Conservation (phyloP, 768 basidiomycete species). For the Coprinellus micaceus region DNA sequence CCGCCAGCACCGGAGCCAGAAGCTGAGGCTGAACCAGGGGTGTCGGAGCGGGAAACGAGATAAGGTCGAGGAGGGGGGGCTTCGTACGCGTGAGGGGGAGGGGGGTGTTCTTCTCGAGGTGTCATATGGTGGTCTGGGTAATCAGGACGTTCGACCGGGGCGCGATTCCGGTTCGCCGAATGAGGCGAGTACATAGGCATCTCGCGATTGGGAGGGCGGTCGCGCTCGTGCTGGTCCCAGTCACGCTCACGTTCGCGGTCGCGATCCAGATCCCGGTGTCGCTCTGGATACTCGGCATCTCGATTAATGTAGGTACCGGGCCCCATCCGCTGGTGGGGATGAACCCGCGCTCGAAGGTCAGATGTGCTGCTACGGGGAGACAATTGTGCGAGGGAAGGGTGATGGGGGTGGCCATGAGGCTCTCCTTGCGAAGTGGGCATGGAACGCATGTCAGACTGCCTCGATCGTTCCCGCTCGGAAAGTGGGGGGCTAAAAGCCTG, state of each 20-base stretch:
- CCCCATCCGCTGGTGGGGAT: constrained; percentile 66
- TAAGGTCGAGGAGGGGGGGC: constrained; percentile 29
- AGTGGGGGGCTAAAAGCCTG: constrained; percentile 49
- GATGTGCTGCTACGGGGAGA: constrained; percentile 34
- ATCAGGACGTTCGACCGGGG: constrained; percentile 24
- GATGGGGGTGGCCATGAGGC: constrained; percentile 28
- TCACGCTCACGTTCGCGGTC: constrained; percentile 35
- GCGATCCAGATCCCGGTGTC: constrained; percentile 39
- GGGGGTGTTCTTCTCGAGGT: constrained; percentile 33
- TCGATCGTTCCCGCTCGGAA: constrained; percentile 42
- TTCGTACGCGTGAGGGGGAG: constrained; percentile 32
- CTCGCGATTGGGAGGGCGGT: constrained; percentile 17
- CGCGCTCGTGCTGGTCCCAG: constrained; percentile 20
- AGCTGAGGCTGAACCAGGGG: constrained; percentile 55
- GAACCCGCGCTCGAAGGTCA: constrained; percentile 30
- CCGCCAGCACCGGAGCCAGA: constrained; percentile 37
- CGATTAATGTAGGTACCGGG: constrained; percentile 56
- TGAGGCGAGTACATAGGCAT: constrained; percentile 40
- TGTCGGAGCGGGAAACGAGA: constrained; percentile 51
- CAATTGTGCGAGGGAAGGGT: constrained; percentile 28
- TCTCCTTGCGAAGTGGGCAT: constrained; percentile 24
- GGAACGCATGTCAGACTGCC: constrained; percentile 41
- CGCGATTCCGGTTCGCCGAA: constrained; percentile 32
- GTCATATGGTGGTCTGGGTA: constrained; percentile 30
- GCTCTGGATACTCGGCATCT: constrained; percentile 46